Evolutionary conservation across 169 alveolate species (phyloP).

Genomic region (Besnoitia besnoiti): DNA sequence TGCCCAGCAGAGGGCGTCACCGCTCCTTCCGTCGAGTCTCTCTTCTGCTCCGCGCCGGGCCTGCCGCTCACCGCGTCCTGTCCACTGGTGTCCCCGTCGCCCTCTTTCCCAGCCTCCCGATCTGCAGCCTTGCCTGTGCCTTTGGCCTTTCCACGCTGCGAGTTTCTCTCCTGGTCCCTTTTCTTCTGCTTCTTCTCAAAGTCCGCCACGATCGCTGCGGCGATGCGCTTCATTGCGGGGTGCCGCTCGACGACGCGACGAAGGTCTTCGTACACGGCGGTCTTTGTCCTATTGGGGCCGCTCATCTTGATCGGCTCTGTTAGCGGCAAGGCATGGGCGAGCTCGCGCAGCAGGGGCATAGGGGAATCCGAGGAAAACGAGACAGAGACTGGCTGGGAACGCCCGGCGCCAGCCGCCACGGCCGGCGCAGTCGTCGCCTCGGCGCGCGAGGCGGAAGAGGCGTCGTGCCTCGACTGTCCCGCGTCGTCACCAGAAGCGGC

Average conservation of each 20-base stretch:
- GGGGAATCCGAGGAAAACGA: background rate
- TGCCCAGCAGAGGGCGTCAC: too few species aligned
- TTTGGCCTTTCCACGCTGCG: background rate
- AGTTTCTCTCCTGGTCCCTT: background rate
- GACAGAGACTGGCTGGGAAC: background rate
- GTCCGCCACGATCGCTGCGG: background rate
- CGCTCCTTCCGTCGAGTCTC: background rate
- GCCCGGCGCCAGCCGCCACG: background rate
- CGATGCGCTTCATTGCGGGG: constrained; percentile 2
- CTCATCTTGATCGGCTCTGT: constrained; percentile 43
- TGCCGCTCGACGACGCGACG: constrained; percentile 23
- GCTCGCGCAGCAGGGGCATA: constrained; percentile 50
- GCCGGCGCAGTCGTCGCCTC: too few species aligned
- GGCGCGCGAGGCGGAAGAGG: too few species aligned
- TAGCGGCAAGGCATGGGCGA: constrained; percentile 56
- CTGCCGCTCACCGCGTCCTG: background rate
- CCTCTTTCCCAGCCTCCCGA: background rate
- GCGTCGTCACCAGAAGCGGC: too few species aligned
- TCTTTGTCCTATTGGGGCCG: constrained; percentile 54
- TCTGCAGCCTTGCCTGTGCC: too few species aligned
- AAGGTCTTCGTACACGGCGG: constrained; percentile 27
- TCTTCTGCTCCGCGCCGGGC: background rate
- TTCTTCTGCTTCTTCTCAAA: background rate
- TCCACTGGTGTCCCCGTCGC: background rate
- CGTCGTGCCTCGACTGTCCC: too few species aligned